Evolutionary conservation across 495 filamentous ascomycete genomes (phyloP), one percentile per base, ranked within the genome.

Genomic region (Penicillium manginii): DNA sequence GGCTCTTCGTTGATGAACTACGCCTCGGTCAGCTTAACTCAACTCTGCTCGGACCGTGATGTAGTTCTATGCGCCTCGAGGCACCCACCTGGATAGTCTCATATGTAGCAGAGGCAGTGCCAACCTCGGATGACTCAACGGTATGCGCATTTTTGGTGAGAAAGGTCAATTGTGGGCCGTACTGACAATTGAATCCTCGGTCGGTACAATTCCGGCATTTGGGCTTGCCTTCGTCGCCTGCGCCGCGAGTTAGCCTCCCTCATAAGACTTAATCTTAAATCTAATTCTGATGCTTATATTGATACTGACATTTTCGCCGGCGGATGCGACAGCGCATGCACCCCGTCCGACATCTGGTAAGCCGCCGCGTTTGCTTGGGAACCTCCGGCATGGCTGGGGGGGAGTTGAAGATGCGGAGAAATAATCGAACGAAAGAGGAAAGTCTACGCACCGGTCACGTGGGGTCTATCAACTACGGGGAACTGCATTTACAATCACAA

Each of bases 141-240:
- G 69, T 76, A 12, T 66, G 63, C 7, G 69, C 64, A 60, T 80
- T 79, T 46, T 76, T 80, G 4, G 58, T 61, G n/a, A 79, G 53
- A 55, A 79, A 80, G 0, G 64, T 75, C 45, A 80, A 61, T 35
- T 73, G 71, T 19, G 67, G 51, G 4, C 67, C 70, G 58, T 80
- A 80, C 22, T 72, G 66, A 57, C 78, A 80, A 40, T 66, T 57
- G 21, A 71, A 64, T 43, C 73, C 68, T 31, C 73, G 75, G 32
- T 70, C 69, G 55, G 69, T 68, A 55, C 78, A 80, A 55, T 78
- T 78, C 18, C 66, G 70, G 32, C 78, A 79, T 5, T 58, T 65
- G 8, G 78, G 76, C 59, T 75, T 78, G 51, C 58, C 62, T 59
- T 78, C 77, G 50, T 78, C 76, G 55, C 78, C 78, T 79, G 53